Conservation (phyloP, 1,284 basidiomycete genomes). For the Grifola frondosa region DNA sequence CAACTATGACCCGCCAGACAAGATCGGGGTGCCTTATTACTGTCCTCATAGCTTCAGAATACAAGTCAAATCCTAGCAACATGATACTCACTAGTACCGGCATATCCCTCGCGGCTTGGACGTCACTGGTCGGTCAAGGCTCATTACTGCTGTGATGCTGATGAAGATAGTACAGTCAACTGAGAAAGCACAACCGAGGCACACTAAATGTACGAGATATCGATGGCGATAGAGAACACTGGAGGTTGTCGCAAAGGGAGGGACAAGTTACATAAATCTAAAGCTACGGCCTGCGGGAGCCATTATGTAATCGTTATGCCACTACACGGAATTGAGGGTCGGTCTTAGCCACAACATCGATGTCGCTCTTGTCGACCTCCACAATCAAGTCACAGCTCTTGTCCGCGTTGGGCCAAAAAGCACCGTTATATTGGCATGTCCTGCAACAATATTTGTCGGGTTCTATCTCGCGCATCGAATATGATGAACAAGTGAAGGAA, state of each 20-base stretch:
- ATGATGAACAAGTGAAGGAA: constrained; percentile 67
- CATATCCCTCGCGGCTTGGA: constrained; percentile 36
- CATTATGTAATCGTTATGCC: no score
- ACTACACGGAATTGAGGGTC: no score
- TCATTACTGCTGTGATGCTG: no score
- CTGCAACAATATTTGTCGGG: constrained; percentile 68
- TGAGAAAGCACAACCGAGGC: neutral
- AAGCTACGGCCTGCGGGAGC: no score
- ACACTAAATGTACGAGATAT: neutral
- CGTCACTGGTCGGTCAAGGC: constrained; percentile 48
- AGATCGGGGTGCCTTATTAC: constrained; percentile 57
- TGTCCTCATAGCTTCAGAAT: neutral
- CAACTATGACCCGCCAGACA: constrained; percentile 60
- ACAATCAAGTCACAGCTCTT: constrained; percentile 69
- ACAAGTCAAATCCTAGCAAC: no score
- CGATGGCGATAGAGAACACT: neutral
- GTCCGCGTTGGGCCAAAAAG: constrained; percentile 58
- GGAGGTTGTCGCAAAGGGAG: neutral
- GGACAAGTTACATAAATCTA: neutral
- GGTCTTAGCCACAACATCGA: no score
- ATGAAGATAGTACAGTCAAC: neutral
- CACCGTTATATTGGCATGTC: constrained; percentile 59
- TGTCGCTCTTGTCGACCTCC: constrained; percentile 77
- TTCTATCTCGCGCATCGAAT: constrained; percentile 68
- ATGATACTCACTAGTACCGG: constrained; percentile 20